Base-by-base conservation (phyloP, 2,329 filamentous ascomycete genomes). In the Rhynchosporium secalis region DNA sequence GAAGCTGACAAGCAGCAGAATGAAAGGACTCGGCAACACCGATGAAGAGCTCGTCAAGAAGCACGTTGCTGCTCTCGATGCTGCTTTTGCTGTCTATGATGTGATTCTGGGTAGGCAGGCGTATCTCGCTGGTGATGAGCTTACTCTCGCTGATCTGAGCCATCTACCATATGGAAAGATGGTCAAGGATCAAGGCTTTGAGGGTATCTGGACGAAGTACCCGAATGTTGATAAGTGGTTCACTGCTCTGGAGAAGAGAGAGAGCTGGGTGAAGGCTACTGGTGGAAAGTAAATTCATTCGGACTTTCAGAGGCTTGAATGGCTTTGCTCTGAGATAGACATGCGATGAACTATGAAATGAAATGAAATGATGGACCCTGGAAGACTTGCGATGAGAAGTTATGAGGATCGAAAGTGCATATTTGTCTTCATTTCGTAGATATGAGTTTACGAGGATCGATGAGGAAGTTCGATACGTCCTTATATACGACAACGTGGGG, bases 131-230 rank as follows among this genome's bases (percentile, higher is more conserved):
- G 72, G 70, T 38, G 60, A 72, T 29, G 60, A 71, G 46, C 3
- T 72, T 20, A 68, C 71, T 26, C 43, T 73, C 13, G 72, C 64
- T 33, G 71, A 73, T 63, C 48, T 73, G 20, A 70, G 68, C 60
- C 71, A 72, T 45, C 40, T 72, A 10, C 68, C 71, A 3, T 68
- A 71, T 51, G 68, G 65, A 26, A 54, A 48, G 1, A 60, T 69
- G 45, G 60, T 64, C 3, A 68, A 63, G 54, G 52, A 41, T 15
- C 7, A 63, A 12, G 69, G 69, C 38, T 68, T 47, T n/a, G 31
- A 20, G 9, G 54, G 62, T 5, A 13, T 63, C 20, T 71, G 66
- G 45, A 61, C 59, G 1, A 70, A 69, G 61, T 65, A 66, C 49
- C 65, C 66, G 3, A 56, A 65, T 31, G 65, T 70, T 8, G 55